phyloP scores from a whole-genome alignment of 768 basidiomycete species.

The Candolleomyces efflorescens region DNA sequence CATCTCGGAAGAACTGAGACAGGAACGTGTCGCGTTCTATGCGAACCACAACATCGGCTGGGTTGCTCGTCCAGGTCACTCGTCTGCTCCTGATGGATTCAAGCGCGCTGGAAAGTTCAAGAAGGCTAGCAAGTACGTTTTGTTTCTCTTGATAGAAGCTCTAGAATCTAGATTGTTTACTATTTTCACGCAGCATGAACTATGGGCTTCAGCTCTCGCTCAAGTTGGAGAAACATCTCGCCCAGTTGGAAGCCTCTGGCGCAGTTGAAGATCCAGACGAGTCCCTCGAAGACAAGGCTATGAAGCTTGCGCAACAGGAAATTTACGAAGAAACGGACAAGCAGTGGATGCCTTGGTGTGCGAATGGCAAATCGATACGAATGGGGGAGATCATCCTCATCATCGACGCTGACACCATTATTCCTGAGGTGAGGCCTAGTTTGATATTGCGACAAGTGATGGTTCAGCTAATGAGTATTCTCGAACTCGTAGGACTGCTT shows the following conservation, averaged over 20 bases:
- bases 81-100: slow-evolving; percentile 72
- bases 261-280: slow-evolving; percentile 41
- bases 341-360: slow-evolving; percentile 64
- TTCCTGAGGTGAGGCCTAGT: slow-evolving; percentile 51
- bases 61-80: slow-evolving; percentile 76
- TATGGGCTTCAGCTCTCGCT: slow-evolving; percentile 61
- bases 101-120: slow-evolving; percentile 92
- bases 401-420: slow-evolving; percentile 75
- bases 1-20: slow-evolving; percentile 55
- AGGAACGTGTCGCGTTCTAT: slow-evolving; percentile 71
- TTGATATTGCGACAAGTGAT: too few species aligned
- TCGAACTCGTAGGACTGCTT: slow-evolving; percentile 61
- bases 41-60: slow-evolving; percentile 73
- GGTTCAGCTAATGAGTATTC: background rate
- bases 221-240: slow-evolving; percentile 51
- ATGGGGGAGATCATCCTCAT: slow-evolving; percentile 78
- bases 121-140: slow-evolving; percentile 58
- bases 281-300: slow-evolving; percentile 64
- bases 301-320: slow-evolving; percentile 72
- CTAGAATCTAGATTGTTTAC: too few species aligned
- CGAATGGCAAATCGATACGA: slow-evolving; percentile 70
- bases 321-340: slow-evolving; percentile 53
- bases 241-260: slow-evolving; percentile 38
- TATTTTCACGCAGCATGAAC: slow-evolving; percentile 60
- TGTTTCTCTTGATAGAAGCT: background rate